phyloP scores from a whole-genome alignment of 768 basidiomycete species.

The Coprinellus aureogranulatus region DNA sequence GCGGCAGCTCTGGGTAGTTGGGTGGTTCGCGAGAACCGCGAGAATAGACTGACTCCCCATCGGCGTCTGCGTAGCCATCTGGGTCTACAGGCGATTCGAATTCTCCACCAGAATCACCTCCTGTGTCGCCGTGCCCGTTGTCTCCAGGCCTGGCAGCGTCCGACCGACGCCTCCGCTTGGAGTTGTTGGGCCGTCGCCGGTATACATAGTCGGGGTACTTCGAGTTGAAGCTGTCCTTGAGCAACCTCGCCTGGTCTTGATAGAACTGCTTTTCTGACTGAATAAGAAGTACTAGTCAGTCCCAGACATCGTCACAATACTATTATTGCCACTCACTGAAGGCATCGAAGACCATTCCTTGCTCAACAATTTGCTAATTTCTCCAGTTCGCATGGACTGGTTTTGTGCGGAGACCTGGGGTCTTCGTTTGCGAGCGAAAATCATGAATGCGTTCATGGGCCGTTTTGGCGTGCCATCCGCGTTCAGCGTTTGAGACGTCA shows the following conservation, averaged over 20 bases:
- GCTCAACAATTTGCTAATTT: conserved; percentile 84
- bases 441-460: conserved; percentile 95
- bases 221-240: conserved; percentile 83
- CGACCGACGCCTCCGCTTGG: conserved; percentile 56
- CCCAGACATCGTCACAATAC: neutral
- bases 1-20: neutral
- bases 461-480: conserved; percentile 86
- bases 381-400: conserved; percentile 86
- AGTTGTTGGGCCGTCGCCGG: conserved; percentile 83
- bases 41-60: conserved; percentile 22
- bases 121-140: conserved; percentile 20
- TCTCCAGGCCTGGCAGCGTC: conserved; percentile 18
- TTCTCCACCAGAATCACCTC: conserved; percentile 28
- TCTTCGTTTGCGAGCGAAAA: conserved; percentile 77
- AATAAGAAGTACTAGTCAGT: neutral
- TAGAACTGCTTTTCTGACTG: conserved; percentile 85
- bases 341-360: conserved; percentile 84
- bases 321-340: conserved; percentile 47
- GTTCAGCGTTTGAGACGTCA: conserved; percentile 80
- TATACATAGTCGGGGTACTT: conserved; percentile 91
- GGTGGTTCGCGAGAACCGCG: conserved; percentile 15
- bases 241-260: conserved; percentile 78
- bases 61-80: conserved; percentile 29
- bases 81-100: conserved; percentile 37
- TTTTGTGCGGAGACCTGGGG: conserved; percentile 86